Conservation (phyloP, 805 yeast species). For the Jamesozyma gamospora region DNA sequence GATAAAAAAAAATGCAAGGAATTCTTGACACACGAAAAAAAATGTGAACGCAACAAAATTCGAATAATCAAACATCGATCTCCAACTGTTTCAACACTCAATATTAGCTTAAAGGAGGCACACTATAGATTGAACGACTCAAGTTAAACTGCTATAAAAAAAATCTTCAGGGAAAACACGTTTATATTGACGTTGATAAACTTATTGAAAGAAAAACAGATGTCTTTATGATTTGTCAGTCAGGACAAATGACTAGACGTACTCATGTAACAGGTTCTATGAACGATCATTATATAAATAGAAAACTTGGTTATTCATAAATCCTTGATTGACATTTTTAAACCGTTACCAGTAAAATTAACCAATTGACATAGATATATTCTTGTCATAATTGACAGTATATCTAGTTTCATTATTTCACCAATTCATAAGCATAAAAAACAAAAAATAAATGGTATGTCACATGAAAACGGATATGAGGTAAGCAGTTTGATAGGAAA, state of each 20-base stretch:
- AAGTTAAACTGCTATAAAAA: no score
- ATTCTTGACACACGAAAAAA: no score
- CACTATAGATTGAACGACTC: no score
- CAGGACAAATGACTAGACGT: conserved; percentile 2
- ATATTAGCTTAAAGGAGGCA: no score
- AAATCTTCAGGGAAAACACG: no score
- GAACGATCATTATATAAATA: conserved; percentile 1
- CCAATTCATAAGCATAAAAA: conserved; percentile 1
- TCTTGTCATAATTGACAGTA: conserved; percentile 7
- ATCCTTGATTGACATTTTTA: conserved; percentile 5
- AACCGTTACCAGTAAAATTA: conserved; percentile 1
- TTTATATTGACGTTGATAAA: no score
- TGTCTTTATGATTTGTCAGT: neutral
- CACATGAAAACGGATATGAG: conserved; percentile 3
- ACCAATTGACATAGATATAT: neutral
- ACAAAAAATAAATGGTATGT: neutral
- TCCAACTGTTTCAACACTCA: no score
- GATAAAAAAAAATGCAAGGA: no score
- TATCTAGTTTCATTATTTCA: conserved; percentile 3
- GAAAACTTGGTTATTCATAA: conserved; percentile 6
- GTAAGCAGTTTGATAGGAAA: conserved; percentile 2
- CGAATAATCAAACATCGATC: no score
- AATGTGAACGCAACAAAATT: no score
- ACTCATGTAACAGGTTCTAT: conserved; percentile 3
- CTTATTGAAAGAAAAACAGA: no score